A percentile compares a stretch with the other conserved stretches of the same genome.
Evolutionary conservation across 805 yeast species (phyloP).

Genomic region (Pachysolen tannophilus): DNA sequence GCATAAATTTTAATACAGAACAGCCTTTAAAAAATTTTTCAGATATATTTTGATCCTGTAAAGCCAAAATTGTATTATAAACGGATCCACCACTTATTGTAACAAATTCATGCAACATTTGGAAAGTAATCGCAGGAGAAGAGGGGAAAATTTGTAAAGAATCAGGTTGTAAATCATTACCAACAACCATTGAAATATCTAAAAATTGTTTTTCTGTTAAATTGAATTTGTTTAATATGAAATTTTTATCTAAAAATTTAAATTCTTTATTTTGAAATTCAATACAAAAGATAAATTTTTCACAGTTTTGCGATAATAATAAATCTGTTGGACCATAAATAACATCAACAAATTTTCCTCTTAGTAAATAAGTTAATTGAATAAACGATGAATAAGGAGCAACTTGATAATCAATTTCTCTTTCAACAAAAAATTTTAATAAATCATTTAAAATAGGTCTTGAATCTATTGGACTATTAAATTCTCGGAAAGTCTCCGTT

Average conservation of each 20-base stretch:
- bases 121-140: conserved; percentile 17
- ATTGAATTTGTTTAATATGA: conserved; percentile 52
- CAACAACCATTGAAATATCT: conserved; percentile 72
- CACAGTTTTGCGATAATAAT: conserved; percentile 47
- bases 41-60: conserved; percentile 36
- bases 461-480: conserved; percentile 39
- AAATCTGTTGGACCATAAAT: conserved; percentile 83
- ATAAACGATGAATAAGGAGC: conserved; percentile 80
- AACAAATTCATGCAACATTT: conserved; percentile 23
- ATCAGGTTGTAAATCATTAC: conserved; percentile 65
- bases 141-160: conserved; percentile 49
- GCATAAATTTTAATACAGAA: conserved; percentile 61
- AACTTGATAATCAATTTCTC: conserved; percentile 56
- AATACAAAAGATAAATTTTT: conserved; percentile 64
- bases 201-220: conserved; percentile 59
- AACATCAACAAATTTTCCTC: conserved; percentile 52
- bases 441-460: conserved; percentile 48
- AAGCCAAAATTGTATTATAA: conserved; percentile 38
- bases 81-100: conserved; percentile 32
- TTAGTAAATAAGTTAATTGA: conserved; percentile 67
- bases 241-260: conserved; percentile 51
- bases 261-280: conserved; percentile 61
- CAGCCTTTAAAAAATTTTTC: conserved; percentile 59
- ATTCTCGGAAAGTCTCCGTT: conserved; percentile 44
- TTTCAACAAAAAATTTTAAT: conserved; percentile 45